Conservation (phyloP, 1,139 yeast species). For the Pneumocystis murina region DNA sequence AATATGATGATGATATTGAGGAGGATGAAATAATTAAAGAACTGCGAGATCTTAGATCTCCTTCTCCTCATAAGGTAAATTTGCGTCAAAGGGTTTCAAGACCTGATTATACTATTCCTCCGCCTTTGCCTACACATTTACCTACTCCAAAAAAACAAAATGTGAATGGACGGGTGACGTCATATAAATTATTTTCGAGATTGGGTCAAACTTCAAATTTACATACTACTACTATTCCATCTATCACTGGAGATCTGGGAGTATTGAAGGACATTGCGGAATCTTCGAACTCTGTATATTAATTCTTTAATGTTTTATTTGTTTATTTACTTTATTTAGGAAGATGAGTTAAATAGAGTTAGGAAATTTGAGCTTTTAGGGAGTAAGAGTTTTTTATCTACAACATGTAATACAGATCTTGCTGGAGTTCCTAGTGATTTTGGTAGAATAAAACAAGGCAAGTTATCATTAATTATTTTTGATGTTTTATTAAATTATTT, state of each 20-base stretch:
- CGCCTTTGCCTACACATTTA: slow-evolving; percentile 4
- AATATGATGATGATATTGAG: neutral
- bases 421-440: neutral
- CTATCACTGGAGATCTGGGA: neutral
- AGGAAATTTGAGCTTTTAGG: neutral
- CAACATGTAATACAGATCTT: neutral
- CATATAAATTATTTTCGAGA: neutral
- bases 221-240: neutral
- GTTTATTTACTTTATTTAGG: neutral
- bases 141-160: neutral
- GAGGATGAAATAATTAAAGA: neutral
- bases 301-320: neutral
- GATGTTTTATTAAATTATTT: neutral
- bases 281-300: neutral
- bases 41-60: neutral
- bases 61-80: neutral
- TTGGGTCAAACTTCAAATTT: neutral
- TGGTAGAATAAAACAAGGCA: neutral
- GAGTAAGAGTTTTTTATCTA: neutral
- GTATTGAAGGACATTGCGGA: neutral
- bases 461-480: neutral
- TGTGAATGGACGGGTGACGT: neutral
- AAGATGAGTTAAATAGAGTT: neutral
- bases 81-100: slow-evolving; percentile 7
- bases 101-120: slow-evolving; percentile 11